These are phyloP conservation scores for Epicoccum sorghinum DNA, from an alignment of 2,329 filamentous ascomycete species.

Conservation along the genomic window DNA sequence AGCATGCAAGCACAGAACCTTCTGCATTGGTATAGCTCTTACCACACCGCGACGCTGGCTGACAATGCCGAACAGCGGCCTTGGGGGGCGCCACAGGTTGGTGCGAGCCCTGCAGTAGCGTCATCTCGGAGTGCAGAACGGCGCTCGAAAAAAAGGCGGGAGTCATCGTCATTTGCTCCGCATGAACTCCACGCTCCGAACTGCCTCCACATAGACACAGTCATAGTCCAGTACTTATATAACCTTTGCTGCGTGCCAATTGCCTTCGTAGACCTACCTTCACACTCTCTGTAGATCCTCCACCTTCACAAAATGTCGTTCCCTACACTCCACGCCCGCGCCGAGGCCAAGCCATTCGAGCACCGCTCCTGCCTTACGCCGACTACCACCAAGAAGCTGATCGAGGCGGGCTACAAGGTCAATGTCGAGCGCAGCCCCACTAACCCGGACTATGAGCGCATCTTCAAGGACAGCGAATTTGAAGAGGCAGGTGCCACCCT, in stretches of 20 bases:
- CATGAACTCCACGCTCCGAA: neutral
- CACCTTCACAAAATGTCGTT: slow-evolving; percentile 35
- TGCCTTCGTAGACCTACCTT: neutral
- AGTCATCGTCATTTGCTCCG: slow-evolving; percentile 32
- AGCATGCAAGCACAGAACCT: neutral
- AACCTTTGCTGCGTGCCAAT: neutral
- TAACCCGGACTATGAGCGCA: slow-evolving; percentile 47
- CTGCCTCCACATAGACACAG: neutral
- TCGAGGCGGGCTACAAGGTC: slow-evolving; percentile 50
- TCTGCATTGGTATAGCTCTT: neutral
- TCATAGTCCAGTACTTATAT: no score
- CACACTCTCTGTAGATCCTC: neutral
- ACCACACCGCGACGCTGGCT: neutral
- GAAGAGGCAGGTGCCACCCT: slow-evolving; percentile 47
- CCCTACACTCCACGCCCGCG: slow-evolving; percentile 50
- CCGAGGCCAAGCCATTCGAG: slow-evolving; percentile 50
- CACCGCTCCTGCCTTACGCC: slow-evolving; percentile 50
- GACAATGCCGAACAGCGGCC: neutral
- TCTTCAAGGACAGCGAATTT: slow-evolving; percentile 51
- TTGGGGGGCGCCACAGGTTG: neutral
- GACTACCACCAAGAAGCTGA: slow-evolving; percentile 48
- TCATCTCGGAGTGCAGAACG: slow-evolving; percentile 18
- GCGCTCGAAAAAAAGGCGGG: slow-evolving; percentile 12
- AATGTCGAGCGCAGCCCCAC: slow-evolving; percentile 49
- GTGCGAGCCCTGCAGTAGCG: slow-evolving; percentile 28